Evolutionary conservation across 2,329 filamentous ascomycete species (phyloP).

Genomic region (Colletotrichum navitas): DNA sequence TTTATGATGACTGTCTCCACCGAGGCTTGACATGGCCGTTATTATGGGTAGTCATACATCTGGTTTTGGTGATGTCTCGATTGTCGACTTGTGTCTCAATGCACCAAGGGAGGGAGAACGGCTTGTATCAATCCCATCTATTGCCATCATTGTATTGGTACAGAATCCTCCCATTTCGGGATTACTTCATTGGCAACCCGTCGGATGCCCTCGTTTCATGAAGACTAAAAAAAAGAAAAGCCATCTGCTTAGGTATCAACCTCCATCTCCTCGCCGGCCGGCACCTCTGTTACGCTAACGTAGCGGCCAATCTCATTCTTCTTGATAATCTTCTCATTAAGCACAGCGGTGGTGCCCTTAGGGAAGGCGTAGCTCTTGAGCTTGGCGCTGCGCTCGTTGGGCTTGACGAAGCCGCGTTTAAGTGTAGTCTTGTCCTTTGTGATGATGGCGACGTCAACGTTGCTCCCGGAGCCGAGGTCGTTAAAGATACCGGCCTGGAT

Average conservation of each 20-base stretch:
- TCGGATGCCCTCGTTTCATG: constrained; percentile 1
- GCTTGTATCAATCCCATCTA: constrained; percentile 39
- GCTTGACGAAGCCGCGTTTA: constrained; percentile 91
- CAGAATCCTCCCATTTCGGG: constrained; percentile 30
- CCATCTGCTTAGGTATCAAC: constrained; percentile 68
- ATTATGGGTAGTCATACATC: background rate
- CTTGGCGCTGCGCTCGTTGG: constrained; percentile 92
- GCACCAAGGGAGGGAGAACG: background rate
- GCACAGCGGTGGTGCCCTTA: constrained; percentile 91
- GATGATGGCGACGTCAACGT: constrained; percentile 97
- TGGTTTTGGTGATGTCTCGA: background rate
- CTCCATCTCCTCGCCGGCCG: constrained; percentile 78
- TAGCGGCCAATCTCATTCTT: constrained; percentile 96
- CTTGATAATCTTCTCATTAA: constrained; percentile 96
- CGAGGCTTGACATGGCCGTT: background rate
- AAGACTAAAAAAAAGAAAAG: constrained; percentile 4
- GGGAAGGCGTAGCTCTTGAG: constrained; percentile 92
- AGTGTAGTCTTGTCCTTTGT: constrained; percentile 95
- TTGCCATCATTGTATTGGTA: constrained; percentile 44
- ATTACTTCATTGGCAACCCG: constrained; percentile 27
- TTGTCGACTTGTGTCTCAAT: background rate
- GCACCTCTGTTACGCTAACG: constrained; percentile 89
- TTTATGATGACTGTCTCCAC: background rate
- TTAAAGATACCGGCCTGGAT: constrained; percentile 99
- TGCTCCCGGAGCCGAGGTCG: constrained; percentile 95